Conservation (phyloP, 805 yeast genomes). For the Pichia gijzeniarum region DNA sequence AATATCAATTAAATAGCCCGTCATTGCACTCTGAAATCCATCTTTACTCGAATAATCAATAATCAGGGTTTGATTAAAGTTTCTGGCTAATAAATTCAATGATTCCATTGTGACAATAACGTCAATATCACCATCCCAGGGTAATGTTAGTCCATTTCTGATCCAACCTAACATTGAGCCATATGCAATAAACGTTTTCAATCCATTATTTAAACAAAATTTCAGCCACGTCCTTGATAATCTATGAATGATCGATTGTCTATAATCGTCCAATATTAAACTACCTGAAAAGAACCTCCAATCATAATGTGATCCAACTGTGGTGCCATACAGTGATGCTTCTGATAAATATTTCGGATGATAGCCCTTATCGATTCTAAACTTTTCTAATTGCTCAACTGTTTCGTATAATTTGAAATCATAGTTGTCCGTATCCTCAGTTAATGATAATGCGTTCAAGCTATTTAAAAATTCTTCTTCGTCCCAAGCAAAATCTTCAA, state of each 20-base stretch:
- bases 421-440: constrained; percentile 2
- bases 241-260: constrained; percentile 36
- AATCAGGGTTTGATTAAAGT: constrained; percentile 44
- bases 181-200: constrained; percentile 57
- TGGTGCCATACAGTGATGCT: constrained; percentile 28
- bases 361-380: constrained; percentile 10
- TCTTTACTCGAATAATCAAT: constrained; percentile 31
- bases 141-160: constrained; percentile 51
- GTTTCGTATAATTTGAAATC: constrained; percentile 9
- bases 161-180: constrained; percentile 59
- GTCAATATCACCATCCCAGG: constrained; percentile 60
- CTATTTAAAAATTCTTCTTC: constrained; percentile 10
- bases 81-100: constrained; percentile 36
- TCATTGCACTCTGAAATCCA: constrained; percentile 23
- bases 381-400: constrained; percentile 8
- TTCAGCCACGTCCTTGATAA: constrained; percentile 48
- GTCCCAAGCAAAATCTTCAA: constrained; percentile 13
- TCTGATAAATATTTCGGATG: constrained; percentile 37
- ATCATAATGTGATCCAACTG: constrained; percentile 39
- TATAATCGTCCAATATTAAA: constrained; percentile 18
- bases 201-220: constrained; percentile 37
- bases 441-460: neutral
- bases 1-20: constrained; percentile 30
- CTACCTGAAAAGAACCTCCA: constrained; percentile 38
- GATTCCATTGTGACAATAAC: constrained; percentile 51